These are phyloP conservation scores for Penicillium cinerascens DNA, from an alignment of 495 filamentous ascomycete species.

Conservation along the genomic window DNA sequence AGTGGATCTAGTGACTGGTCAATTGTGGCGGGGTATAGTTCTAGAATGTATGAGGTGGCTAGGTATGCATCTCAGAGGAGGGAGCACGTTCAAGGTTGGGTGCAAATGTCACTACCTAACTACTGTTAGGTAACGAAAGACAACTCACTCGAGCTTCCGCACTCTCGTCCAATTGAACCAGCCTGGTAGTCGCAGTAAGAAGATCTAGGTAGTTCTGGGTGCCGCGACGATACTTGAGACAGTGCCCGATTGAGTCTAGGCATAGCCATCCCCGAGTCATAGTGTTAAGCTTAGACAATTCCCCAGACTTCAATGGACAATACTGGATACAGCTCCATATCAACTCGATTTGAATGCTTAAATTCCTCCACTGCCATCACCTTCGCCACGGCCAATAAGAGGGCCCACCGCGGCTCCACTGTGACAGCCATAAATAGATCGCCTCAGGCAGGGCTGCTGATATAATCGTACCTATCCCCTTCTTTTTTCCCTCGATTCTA, in stretches of 20 bases:
- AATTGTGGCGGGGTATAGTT: not conserved
- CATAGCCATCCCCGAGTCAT: too few species aligned
- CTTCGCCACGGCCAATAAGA: not conserved
- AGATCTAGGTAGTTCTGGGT: too few species aligned
- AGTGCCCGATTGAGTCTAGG: too few species aligned
- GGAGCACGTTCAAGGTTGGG: too few species aligned
- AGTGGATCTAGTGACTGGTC: not conserved
- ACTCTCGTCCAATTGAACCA: too few species aligned
- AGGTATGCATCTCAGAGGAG: not conserved
- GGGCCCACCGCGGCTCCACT: not conserved
- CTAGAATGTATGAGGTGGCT: not conserved
- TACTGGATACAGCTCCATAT: too few species aligned
- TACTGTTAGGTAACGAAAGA: too few species aligned
- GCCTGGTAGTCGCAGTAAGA: too few species aligned
- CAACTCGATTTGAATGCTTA: not conserved
- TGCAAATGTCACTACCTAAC: too few species aligned
- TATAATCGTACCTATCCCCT: constrained; percentile 2
- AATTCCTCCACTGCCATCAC: not conserved
- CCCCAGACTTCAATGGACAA: not conserved
- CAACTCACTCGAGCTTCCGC: not conserved
- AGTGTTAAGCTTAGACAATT: not conserved
- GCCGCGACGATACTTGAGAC: too few species aligned
- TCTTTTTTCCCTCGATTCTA: constrained; percentile 21
- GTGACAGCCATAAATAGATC: constrained; percentile 11
- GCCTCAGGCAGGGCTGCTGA: constrained; percentile 8